phyloP scores from a whole-genome alignment of 345 rosid genomes.

The Melaleuca quinquenervia region DNA sequence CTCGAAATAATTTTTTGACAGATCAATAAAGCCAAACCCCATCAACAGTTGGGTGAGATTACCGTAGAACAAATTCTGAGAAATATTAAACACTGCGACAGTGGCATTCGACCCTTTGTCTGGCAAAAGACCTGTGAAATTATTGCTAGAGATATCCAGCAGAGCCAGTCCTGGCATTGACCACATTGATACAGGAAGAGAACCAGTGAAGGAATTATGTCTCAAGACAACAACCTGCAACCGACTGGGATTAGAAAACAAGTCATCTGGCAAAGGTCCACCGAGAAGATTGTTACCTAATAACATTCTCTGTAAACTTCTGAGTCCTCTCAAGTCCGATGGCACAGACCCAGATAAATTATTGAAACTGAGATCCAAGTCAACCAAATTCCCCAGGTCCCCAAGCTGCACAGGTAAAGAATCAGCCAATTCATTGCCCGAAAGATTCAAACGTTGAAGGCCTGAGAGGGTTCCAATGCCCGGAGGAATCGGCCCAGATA shows the following conservation, averaged over 20 bases:
- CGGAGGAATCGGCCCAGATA: constrained; percentile 54
- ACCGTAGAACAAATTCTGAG: constrained; percentile 71
- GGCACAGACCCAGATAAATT: constrained; percentile 56
- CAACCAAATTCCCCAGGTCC: constrained; percentile 45
- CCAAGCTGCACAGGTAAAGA: constrained; percentile 68
- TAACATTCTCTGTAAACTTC: constrained; percentile 50
- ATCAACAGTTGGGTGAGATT: constrained; percentile 32
- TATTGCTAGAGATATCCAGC: constrained; percentile 68
- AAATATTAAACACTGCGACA: constrained; percentile 43
- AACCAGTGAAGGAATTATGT: constrained; percentile 44
- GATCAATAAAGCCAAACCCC: constrained; percentile 36
- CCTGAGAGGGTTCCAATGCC: constrained; percentile 39
- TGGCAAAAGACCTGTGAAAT: constrained; percentile 61
- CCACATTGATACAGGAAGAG: constrained; percentile 44
- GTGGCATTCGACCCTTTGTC: constrained; percentile 21
- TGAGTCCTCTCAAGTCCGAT: constrained; percentile 40
- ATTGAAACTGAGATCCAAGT: constrained; percentile 81
- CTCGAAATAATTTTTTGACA: constrained; percentile 75
- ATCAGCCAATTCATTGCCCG: constrained; percentile 57
- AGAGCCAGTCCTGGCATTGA: constrained; percentile 39
- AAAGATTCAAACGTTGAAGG: constrained; percentile 63
- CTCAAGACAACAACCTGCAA: constrained; percentile 50
- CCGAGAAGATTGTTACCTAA: constrained; percentile 41
- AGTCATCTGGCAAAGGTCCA: constrained; percentile 43
- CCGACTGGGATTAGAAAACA: constrained; percentile 44